phyloP scores from a whole-genome alignment of 331 rosid genomes.

The Rhamnella rubrinervis region DNA sequence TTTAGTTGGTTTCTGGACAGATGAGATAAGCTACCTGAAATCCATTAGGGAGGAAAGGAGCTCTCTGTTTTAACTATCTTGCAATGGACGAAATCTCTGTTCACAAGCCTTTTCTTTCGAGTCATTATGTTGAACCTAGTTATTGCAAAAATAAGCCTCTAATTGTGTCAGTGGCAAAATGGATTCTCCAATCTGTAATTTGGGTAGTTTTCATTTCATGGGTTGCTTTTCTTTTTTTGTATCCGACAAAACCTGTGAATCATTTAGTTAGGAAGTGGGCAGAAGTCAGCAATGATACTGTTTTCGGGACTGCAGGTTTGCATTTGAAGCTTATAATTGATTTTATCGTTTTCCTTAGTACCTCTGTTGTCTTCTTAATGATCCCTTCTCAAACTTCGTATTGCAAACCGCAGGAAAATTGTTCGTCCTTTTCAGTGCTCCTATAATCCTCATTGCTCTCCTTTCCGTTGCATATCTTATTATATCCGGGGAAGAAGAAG shows the following conservation, averaged over 20 bases:
- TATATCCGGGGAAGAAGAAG: slow-evolving; percentile 57
- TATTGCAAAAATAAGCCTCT: slow-evolving; percentile 21
- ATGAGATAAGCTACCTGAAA: background rate
- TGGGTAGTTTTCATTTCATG: slow-evolving; percentile 50
- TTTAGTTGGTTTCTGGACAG: background rate
- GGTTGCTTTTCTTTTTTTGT: slow-evolving; percentile 48
- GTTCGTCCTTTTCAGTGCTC: slow-evolving; percentile 52
- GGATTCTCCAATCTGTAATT: slow-evolving; percentile 50
- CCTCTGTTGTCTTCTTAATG: background rate
- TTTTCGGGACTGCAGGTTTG: slow-evolving; percentile 60
- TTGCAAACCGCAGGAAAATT: slow-evolving; percentile 58
- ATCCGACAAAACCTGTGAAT: slow-evolving; percentile 41
- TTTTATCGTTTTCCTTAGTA: background rate
- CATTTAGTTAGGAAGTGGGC: slow-evolving; percentile 30
- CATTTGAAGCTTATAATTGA: background rate
- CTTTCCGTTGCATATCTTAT: slow-evolving; percentile 52
- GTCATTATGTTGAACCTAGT: slow-evolving; percentile 28
- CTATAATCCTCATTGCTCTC: slow-evolving; percentile 60
- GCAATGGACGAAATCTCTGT: slow-evolving; percentile 47
- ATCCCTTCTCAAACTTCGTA: slow-evolving; percentile 20
- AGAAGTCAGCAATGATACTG: slow-evolving; percentile 23
- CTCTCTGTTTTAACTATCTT: slow-evolving; percentile 6
- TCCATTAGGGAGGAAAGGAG: background rate
- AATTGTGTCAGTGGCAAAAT: slow-evolving; percentile 37
- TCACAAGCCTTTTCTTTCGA: slow-evolving; percentile 42